A percentile compares a stretch with the other conserved stretches of the same genome.
phyloP scores from a whole-genome alignment of 805 yeast genomes.

The Spathaspora gorwiae region DNA sequence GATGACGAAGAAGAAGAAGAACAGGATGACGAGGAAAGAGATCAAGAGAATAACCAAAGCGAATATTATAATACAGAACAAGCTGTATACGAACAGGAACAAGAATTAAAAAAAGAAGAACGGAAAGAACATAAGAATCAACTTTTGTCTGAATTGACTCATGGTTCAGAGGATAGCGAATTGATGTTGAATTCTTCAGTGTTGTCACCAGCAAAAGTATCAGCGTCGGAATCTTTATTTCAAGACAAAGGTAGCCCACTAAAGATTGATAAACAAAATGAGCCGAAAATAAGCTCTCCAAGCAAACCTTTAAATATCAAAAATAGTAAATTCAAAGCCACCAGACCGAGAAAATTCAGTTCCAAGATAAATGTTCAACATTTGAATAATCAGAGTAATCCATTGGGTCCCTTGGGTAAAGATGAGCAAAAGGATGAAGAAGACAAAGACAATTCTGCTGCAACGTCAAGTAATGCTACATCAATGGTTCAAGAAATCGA shows the following conservation, averaged over 20 bases:
- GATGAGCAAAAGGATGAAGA: conserved; percentile 8
- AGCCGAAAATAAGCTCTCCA: conserved; percentile 11
- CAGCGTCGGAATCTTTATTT: conserved; percentile 26
- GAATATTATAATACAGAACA: conserved; percentile 1
- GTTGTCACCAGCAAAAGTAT: conserved; percentile 12
- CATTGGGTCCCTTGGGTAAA: conserved; percentile 26
- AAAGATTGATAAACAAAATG: conserved; percentile 9
- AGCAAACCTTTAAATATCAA: conserved; percentile 22
- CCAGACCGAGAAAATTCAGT: conserved; percentile 26
- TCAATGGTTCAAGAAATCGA: conserved; percentile 42
- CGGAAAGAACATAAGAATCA: conserved; percentile 23
- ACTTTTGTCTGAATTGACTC: conserved; percentile 42
- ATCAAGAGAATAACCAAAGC: conserved; percentile 1
- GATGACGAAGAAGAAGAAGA: conserved; percentile 13
- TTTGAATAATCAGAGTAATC: conserved; percentile 13
- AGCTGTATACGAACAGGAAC: conserved; percentile 18
- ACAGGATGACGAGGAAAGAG: conserved; percentile 4
- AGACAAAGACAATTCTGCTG: conserved; percentile 14
- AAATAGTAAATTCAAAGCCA: conserved; percentile 28
- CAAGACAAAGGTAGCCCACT: conserved; percentile 30
- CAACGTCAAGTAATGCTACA: conserved; percentile 7
- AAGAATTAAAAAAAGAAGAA: conserved; percentile 32
- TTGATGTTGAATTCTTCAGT: conserved; percentile 35
- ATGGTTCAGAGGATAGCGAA: conserved; percentile 23
- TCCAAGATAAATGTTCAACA: conserved; percentile 27